These are phyloP conservation scores for Kalaharituber pfeilii DNA, from an alignment of 2,329 filamentous ascomycete genomes.

Conservation along the genomic window DNA sequence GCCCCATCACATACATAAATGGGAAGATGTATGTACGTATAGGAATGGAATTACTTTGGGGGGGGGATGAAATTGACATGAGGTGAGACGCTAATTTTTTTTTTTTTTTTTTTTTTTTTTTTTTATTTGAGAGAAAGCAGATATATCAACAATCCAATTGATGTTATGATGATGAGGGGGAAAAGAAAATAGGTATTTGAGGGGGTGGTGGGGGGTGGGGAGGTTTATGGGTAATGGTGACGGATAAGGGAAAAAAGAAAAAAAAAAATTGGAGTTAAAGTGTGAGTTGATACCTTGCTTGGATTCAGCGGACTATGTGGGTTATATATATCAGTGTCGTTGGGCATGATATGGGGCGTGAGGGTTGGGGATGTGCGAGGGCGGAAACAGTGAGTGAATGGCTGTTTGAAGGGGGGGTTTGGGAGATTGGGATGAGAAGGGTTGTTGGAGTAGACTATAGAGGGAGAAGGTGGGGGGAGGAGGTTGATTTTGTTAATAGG, in stretches of 20 bases:
- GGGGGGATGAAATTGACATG: constrained; percentile 23
- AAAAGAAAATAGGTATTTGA: neutral
- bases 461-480: constrained; percentile 45
- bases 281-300: constrained; percentile 84
- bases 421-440: constrained; percentile 95
- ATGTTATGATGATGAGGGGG: constrained; percentile 88
- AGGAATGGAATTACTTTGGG: constrained; percentile 59
- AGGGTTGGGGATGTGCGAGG: constrained; percentile 29
- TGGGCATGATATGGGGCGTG: constrained; percentile 46
- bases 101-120: too few species aligned
- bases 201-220: neutral
- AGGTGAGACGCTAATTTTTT: too few species aligned
- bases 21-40: constrained; percentile 77
- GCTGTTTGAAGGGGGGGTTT: constrained; percentile 23
- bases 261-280: constrained; percentile 96
- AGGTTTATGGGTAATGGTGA: constrained; percentile 52
- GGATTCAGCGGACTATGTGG: constrained; percentile 95
- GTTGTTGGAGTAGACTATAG: too few species aligned
- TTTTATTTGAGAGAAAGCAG: too few species aligned
- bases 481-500: too few species aligned
- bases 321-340: too few species aligned
- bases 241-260: constrained; percentile 94
- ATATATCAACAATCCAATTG: constrained; percentile 75
- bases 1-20: constrained; percentile 93
- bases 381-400: neutral